These are phyloP conservation scores for Colletotrichum viniferum DNA, from an alignment of 2,329 filamentous ascomycete species.

Conservation along the genomic window DNA sequence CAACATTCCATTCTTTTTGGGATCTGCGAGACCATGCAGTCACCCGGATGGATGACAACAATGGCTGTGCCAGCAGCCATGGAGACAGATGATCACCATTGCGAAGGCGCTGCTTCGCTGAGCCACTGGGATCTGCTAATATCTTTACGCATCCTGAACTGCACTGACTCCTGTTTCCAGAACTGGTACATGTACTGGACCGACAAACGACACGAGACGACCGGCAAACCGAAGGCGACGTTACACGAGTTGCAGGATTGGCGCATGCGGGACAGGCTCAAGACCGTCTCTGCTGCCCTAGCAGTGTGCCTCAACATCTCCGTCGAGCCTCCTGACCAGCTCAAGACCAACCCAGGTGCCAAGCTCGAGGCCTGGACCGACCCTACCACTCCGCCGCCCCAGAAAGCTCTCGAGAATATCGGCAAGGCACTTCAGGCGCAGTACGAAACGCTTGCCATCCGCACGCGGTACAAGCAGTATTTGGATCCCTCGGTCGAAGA, in stretches of 20 bases:
- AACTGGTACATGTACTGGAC: slow-evolving; percentile 99
- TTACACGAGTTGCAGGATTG: slow-evolving; percentile 81
- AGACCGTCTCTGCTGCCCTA: slow-evolving; percentile 94
- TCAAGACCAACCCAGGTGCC: slow-evolving; percentile 92
- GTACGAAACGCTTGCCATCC: slow-evolving; percentile 92
- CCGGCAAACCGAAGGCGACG: slow-evolving; percentile 79
- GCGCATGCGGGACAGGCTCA: slow-evolving; percentile 95
- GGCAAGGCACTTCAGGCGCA: slow-evolving; percentile 95
- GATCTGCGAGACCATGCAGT: not conserved
- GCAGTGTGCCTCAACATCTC: slow-evolving; percentile 97
- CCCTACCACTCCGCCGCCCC: slow-evolving; percentile 77
- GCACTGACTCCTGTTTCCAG: slow-evolving; percentile 48
- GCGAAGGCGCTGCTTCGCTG: not conserved
- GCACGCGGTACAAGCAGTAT: slow-evolving; percentile 97
- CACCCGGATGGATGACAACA: not conserved
- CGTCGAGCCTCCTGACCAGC: slow-evolving; percentile 94
- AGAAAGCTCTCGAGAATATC: slow-evolving; percentile 91
- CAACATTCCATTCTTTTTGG: not conserved
- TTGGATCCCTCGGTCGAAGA: slow-evolving; percentile 96
- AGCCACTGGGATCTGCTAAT: not conserved
- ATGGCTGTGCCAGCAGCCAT: not conserved
- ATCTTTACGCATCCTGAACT: not conserved
- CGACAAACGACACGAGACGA: slow-evolving; percentile 95
- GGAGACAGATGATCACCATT: not conserved
- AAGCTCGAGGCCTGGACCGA: slow-evolving; percentile 98